Evolutionary conservation across 1,284 basidiomycete genomes (phyloP).

Genomic region (Rhodotorula glutinis): DNA sequence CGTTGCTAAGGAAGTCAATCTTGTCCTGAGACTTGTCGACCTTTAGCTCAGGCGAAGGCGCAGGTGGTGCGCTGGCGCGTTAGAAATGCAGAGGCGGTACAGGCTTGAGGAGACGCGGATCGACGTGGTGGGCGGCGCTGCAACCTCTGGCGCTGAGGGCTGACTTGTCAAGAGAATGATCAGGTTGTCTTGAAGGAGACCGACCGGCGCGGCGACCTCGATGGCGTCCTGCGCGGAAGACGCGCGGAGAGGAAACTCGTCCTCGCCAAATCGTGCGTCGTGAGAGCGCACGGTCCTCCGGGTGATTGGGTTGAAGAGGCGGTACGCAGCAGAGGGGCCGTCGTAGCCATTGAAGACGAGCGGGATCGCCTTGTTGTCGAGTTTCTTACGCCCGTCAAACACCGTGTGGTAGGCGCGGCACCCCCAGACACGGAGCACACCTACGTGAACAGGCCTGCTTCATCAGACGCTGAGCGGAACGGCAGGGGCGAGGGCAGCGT

Average conservation of each 20-base stretch:
- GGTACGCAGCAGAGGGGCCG: conserved; percentile 1
- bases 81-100: background rate
- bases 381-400: conserved; percentile 20
- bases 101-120: background rate
- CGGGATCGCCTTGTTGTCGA: background rate
- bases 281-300: background rate
- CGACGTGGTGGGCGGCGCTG: background rate
- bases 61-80: background rate
- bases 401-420: conserved; percentile 49
- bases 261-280: conserved; percentile 5
- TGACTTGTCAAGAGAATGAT: background rate
- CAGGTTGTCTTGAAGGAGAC: background rate
- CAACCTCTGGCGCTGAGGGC: background rate
- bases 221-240: background rate
- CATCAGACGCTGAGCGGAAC: conserved; percentile 47
- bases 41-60: background rate
- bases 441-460: conserved; percentile 45
- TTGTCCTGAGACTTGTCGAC: background rate
- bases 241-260: background rate
- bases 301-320: conserved; percentile 2
- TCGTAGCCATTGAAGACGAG: conserved; percentile 12
- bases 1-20: conserved; percentile 2
- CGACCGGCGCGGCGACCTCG: background rate
- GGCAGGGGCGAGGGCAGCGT: conserved; percentile 30
- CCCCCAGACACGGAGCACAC: conserved; percentile 46